Percentiles rank a stretch among this genome's conserved stretches.
phyloP scores from a whole-genome alignment of 306 rosid species.

The Quercus engelmannii region DNA sequence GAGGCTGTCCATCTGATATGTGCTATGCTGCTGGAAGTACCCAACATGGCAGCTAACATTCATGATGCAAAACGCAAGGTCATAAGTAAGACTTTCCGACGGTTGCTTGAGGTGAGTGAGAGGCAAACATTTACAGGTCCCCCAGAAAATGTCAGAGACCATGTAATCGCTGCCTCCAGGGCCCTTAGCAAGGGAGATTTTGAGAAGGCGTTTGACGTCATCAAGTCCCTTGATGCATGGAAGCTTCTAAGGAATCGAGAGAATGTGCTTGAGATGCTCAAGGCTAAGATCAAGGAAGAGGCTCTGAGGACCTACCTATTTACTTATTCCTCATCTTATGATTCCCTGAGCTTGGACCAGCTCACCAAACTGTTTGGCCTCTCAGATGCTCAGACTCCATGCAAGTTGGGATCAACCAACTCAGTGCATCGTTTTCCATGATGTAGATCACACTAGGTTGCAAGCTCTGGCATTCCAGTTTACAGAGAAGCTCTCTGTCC shows the following conservation, averaged over 20 bases:
- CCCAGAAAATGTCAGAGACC: conserved; percentile 93
- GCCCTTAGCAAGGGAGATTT: conserved; percentile 75
- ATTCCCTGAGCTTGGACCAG: conserved; percentile 69
- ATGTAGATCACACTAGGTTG: conserved; percentile 56
- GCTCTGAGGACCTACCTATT: conserved; percentile 86
- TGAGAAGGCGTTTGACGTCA: conserved; percentile 60
- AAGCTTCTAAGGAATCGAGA: conserved; percentile 68
- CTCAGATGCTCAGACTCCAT: conserved; percentile 50
- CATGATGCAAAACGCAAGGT: conserved; percentile 75
- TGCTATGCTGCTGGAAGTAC: conserved; percentile 97
- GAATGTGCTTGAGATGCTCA: conserved; percentile 66
- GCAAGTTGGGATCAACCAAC: conserved; percentile 70
- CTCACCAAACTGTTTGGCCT: conserved; percentile 75
- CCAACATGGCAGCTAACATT: conserved; percentile 81
- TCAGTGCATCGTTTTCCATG: conserved; percentile 54
- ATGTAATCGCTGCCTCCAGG: conserved; percentile 89
- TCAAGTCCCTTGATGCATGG: conserved; percentile 82
- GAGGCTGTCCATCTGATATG: conserved; percentile 87
- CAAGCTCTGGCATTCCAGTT: conserved; percentile 81
- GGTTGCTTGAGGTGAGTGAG: conserved; percentile 75
- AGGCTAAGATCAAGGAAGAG: conserved; percentile 86
- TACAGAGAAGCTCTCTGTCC: conserved; percentile 75
- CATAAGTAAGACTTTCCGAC: conserved; percentile 76
- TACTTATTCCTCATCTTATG: conserved; percentile 76
- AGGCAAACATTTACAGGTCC: conserved; percentile 90